Evolutionary conservation across 371 early-diverging fungal genomes (phyloP).

Genomic region (Mucor circinelloides): DNA sequence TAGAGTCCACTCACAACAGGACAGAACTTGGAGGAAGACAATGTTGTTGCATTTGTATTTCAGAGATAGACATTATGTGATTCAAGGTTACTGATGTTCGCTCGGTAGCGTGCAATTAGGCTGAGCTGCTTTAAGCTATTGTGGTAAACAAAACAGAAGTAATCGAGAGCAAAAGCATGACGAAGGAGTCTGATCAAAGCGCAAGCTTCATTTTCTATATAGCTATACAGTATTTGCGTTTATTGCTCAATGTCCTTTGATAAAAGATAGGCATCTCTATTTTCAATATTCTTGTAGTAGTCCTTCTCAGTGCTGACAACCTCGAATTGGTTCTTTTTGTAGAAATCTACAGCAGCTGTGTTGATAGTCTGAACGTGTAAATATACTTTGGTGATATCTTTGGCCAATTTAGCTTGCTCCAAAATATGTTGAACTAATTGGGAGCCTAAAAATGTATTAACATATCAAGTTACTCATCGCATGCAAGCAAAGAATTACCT

Average conservation of each 20-base stretch:
- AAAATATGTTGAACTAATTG: constrained; percentile 65
- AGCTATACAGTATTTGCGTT: background rate
- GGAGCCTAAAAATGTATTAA: constrained; percentile 48
- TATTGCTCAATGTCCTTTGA: constrained; percentile 40
- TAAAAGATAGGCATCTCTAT: constrained; percentile 81
- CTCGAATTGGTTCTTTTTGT: constrained; percentile 83
- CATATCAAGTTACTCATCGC: background rate
- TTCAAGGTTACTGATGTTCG: no score
- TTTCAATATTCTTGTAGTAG: constrained; percentile 88
- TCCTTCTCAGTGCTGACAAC: constrained; percentile 66
- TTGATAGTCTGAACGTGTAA: constrained; percentile 94
- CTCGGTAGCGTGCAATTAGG: no score
- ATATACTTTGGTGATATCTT: constrained; percentile 61
- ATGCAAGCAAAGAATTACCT: constrained; percentile 49
- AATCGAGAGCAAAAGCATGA: background rate
- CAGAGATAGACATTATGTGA: background rate
- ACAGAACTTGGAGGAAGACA: no score
- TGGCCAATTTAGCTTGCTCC: constrained; percentile 46
- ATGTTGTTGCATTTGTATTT: background rate
- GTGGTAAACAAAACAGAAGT: background rate
- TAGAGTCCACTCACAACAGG: no score
- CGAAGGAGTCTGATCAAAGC: background rate
- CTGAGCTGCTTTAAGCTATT: no score
- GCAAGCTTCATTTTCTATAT: background rate
- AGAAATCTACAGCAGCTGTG: constrained; percentile 85